Base-by-base conservation (phyloP, 805 yeast genomes). In the Groenewaldozyma salmanticensis region DNA sequence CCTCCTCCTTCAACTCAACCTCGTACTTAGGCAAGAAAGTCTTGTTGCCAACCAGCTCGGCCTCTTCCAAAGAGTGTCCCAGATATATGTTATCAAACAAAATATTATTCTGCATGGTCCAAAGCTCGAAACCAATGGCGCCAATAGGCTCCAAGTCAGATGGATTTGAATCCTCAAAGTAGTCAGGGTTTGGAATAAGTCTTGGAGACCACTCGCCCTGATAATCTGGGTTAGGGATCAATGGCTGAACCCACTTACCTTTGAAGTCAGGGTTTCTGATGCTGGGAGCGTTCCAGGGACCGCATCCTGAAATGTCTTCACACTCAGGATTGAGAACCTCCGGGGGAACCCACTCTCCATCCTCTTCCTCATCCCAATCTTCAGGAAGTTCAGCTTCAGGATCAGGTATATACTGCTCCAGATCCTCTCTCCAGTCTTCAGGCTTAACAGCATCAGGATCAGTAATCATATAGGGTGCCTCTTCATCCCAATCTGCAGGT, bases 321-420 rank as follows among this genome's bases (percentile, higher is more conserved):
- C 96, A 87, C 43, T 66, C 75, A 7, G 96, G 95, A 58, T 87
- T 87, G 35, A 65, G 65, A 36, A 86, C 67, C 37, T 67, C 59
- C 20, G 90, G 87, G 2, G 87, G 80, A 33, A 66, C 53, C 94
- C 94, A 88, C 53, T 71, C 79, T 4, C 95, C 96, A 57, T 86
- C 95, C 57, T 81, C 88, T 50, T 79, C 88, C 33, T 84, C 95
- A 55, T 83, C 83, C 96, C 96, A 87, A 54, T 72, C 79, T 35
- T 67, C 80, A 16, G 95, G 95, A 52, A 69, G 73, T 24, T 45
- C 54, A 21, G 84, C 79, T 1, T 65, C 68, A 31, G 94, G 86
- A 57, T 87, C 92, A 7, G 71, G 61, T 43, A 88, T 75, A 45
- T 61, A 73, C 45, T 62, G 68, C 7, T 74, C 71, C 20, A 68